These are phyloP conservation scores for Colletotrichum sp. DNA, from an alignment of 2,329 filamentous ascomycete species.

Conservation along the genomic window DNA sequence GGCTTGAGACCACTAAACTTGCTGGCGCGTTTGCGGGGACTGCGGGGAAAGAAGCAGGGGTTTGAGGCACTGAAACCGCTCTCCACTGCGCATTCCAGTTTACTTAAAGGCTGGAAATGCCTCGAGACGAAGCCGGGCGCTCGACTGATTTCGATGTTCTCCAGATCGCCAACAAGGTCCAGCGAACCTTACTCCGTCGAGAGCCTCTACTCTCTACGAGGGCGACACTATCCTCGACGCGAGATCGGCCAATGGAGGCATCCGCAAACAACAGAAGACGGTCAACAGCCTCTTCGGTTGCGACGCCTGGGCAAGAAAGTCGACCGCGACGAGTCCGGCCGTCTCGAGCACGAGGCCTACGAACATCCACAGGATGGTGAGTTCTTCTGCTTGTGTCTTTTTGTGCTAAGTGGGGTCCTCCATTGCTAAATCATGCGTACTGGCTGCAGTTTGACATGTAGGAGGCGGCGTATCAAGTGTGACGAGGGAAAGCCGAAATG, in stretches of 20 bases:
- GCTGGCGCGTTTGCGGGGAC: neutral
- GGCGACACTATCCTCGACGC: neutral
- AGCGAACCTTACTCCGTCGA: neutral
- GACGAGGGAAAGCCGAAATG: slow-evolving; percentile 37
- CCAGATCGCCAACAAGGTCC: neutral
- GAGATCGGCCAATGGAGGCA: neutral
- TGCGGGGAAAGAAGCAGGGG: neutral
- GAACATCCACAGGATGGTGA: slow-evolving; percentile 14
- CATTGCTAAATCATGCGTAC: neutral
- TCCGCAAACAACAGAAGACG: neutral
- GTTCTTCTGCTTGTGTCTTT: neutral
- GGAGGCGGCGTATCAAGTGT: slow-evolving; percentile 37
- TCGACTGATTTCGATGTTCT: neutral
- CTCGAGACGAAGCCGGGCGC: slow-evolving; percentile 7
- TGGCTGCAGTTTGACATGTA: slow-evolving; percentile 35
- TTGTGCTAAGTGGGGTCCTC: neutral
- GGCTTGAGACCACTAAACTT: neutral
- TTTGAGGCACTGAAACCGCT: neutral
- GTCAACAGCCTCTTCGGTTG: neutral
- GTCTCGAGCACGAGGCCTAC: slow-evolving; percentile 1
- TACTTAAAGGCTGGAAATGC: neutral
- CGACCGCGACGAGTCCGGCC: slow-evolving; percentile 10
- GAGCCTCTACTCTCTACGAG: neutral
- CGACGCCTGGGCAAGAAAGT: neutral
- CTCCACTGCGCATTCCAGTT: neutral